Conservation (phyloP, 768 basidiomycete genomes). For the Lentinula sp. region DNA sequence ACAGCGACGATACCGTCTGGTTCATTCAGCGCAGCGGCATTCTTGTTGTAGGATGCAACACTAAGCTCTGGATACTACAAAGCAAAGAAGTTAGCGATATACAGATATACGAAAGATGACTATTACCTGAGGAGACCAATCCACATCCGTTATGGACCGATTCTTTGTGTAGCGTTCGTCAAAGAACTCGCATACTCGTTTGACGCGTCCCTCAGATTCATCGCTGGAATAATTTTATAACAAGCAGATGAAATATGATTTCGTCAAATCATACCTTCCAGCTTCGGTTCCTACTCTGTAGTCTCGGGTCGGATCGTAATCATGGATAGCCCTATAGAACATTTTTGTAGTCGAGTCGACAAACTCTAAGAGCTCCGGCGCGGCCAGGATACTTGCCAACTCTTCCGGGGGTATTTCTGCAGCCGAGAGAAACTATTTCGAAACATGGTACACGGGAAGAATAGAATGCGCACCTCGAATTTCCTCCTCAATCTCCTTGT, state of each 20-base stretch:
- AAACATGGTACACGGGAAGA: background rate
- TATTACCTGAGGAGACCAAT: slow-evolving; percentile 94
- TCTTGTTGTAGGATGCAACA: slow-evolving; percentile 97
- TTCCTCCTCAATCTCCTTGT: slow-evolving; percentile 82
- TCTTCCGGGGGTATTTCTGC: slow-evolving; percentile 87
- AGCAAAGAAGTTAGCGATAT: background rate
- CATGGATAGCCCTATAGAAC: slow-evolving; percentile 89
- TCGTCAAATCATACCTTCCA: slow-evolving; percentile 52
- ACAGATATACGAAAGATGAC: background rate
- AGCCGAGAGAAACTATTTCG: background rate
- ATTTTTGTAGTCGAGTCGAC: slow-evolving; percentile 94
- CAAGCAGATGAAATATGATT: background rate
- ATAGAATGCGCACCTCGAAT: slow-evolving; percentile 53
- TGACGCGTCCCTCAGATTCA: slow-evolving; percentile 87
- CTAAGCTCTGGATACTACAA: slow-evolving; percentile 92
- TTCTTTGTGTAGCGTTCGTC: slow-evolving; percentile 91
- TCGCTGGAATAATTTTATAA: slow-evolving; percentile 43
- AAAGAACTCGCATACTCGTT: slow-evolving; percentile 89
- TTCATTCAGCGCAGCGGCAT: slow-evolving; percentile 87
- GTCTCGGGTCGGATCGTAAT: slow-evolving; percentile 97
- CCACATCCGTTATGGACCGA: slow-evolving; percentile 90
- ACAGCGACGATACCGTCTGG: slow-evolving; percentile 96
- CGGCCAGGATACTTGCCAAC: slow-evolving; percentile 70
- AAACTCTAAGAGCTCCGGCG: slow-evolving; percentile 90
- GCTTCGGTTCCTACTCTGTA: slow-evolving; percentile 89